Evolutionary conservation across 139 green algal genomes (phyloP).

Genomic region (Closterium sp.): DNA sequence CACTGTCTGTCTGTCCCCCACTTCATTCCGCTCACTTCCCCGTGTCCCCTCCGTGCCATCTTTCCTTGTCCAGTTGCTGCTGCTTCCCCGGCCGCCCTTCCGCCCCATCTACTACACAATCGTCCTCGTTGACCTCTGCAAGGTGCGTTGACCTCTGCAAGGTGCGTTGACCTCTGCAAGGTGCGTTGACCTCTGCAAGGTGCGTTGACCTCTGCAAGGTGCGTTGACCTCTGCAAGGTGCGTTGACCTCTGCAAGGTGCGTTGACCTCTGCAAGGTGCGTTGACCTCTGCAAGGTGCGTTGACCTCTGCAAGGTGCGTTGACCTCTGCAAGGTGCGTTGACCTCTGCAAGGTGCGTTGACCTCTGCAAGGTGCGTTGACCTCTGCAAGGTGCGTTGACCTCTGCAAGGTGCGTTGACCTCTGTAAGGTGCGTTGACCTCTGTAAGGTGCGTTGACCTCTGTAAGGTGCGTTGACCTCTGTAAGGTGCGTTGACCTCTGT

Average conservation of each 20-base stretch:
- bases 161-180: not conserved
- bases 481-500: not conserved
- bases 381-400: too few species aligned
- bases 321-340: constrained; percentile 50
- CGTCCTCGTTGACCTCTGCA: constrained; percentile 68
- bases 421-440: too few species aligned
- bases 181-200: too few species aligned
- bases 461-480: constrained; percentile 30
- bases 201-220: too few species aligned
- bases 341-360: too few species aligned
- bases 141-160: constrained; percentile 14
- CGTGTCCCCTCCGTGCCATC: not conserved
- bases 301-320: too few species aligned
- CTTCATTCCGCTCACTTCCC: not conserved
- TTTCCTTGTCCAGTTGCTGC: constrained; percentile 50
- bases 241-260: constrained; percentile 20
- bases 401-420: not conserved
- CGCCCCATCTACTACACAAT: constrained; percentile 77
- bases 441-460: constrained; percentile 24
- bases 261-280: too few species aligned
- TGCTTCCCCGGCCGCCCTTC: constrained; percentile 53
- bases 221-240: not conserved
- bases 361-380: too few species aligned
- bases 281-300: too few species aligned
- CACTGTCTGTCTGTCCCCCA: too few species aligned